Evolutionary conservation across 441 rosid species (phyloP), one percentile per base, ranked within the genome.

Genomic region (Jatropha multifida): DNA sequence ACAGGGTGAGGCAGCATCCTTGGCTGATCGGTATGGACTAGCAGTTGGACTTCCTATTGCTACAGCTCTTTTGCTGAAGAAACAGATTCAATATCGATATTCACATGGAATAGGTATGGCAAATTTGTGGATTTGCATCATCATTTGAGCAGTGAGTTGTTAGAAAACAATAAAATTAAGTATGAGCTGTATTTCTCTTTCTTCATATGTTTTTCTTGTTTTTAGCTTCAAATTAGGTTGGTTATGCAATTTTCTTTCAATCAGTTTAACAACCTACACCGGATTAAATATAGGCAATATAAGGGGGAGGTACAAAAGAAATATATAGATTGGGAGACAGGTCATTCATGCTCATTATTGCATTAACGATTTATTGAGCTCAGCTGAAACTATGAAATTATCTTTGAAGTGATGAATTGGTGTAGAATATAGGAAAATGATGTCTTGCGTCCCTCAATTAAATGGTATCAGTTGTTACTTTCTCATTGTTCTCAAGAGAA

Each of bases 1-100:
- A 27, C 84, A 95, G 98, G 99, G 98, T 55, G 97, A 88, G 77
- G 92, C 99, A 73, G 98, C 97, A 79, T 84, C 96, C 18, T 77
- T 93, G 78, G 71, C 94, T 68, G 99, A 93, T 88, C 85, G 81
- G 81, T 95, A 87, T 73, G 99, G 98, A 76, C 77, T 95, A 55
- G 82, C 87, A 7, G 40, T 84, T 48, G 99, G 98, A 69, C 92
- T 95, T 81, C 99, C 98, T 62, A 66, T 87, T 61, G 94, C 98
- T 69, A 88, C 96, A n/a, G 88, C 91, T 41, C 74, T 85, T 71
- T 85, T 93, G 80, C 69, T 88, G 65, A 93, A 88, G 92, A 95
- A 92, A 81, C 90, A 88, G 83, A 77, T 90, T 72, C 93, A 86
- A 68, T 92, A 89, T 72, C 88, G 91, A 71, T 93, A 79, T 78